These are phyloP conservation scores for Fomitiporia mediterranea DNA, from an alignment of 1,284 basidiomycete genomes.

Conservation along the genomic window DNA sequence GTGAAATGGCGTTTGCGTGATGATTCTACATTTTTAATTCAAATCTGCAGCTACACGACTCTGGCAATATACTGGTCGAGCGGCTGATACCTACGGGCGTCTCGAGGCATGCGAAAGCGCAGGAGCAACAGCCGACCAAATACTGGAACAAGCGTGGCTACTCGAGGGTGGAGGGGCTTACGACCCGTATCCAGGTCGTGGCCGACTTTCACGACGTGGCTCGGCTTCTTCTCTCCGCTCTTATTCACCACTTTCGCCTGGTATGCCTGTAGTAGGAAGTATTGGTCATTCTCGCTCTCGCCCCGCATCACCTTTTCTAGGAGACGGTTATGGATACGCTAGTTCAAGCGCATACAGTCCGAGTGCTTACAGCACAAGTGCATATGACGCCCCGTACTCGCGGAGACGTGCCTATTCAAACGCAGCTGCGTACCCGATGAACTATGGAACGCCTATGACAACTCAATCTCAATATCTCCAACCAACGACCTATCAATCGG, in stretches of 20 bases:
- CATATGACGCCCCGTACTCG: conserved; percentile 1
- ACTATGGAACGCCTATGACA: background rate
- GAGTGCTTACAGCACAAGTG: conserved; percentile 2
- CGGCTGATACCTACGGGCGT: conserved; percentile 40
- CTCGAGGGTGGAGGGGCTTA: conserved; percentile 9
- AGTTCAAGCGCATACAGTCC: background rate
- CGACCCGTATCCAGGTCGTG: conserved; percentile 1
- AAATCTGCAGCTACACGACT: conserved; percentile 41
- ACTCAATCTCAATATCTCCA: background rate
- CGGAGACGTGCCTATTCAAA: background rate
- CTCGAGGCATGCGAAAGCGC: conserved; percentile 49
- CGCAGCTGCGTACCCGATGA: background rate
- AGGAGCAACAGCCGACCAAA: conserved; percentile 49
- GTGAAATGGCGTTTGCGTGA: too few relatives aligned
- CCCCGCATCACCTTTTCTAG: background rate
- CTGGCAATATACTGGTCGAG: conserved; percentile 40
- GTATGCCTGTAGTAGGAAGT: background rate
- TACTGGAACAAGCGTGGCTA: conserved; percentile 36
- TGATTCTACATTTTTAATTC: too few relatives aligned
- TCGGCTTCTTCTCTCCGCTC: conserved; percentile 12
- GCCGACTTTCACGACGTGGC: conserved; percentile 15
- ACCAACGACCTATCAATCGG: background rate
- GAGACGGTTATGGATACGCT: background rate
- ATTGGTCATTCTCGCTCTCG: conserved; percentile 3
- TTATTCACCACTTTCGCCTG: background rate